These are phyloP conservation scores for Alnus glutinosa DNA, from an alignment of 306 rosid genomes.

Conservation along the genomic window DNA sequence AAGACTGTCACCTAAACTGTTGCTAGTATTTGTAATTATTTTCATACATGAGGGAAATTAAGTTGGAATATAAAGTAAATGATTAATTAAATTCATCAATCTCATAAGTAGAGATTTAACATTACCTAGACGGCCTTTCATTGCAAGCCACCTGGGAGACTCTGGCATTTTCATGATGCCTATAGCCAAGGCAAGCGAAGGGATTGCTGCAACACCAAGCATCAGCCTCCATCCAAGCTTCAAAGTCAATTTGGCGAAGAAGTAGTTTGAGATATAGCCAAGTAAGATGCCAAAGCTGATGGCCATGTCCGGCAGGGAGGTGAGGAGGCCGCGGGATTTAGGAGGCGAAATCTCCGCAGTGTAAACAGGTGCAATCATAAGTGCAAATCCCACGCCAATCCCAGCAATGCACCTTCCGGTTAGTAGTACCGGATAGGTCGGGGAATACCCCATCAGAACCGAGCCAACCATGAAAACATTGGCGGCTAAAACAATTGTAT, in stretches of 20 bases:
- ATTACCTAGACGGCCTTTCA: constrained; percentile 57
- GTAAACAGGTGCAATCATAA: constrained; percentile 82
- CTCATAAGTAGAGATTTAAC: too few relatives aligned
- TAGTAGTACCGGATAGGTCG: constrained; percentile 60
- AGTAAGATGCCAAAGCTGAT: constrained; percentile 71
- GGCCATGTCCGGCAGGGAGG: constrained; percentile 73
- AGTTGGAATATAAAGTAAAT: too few relatives aligned
- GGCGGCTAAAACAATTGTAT: constrained; percentile 60
- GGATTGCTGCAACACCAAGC: constrained; percentile 76
- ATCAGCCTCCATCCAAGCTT: constrained; percentile 81
- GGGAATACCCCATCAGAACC: constrained; percentile 77
- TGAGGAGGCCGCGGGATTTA: constrained; percentile 50
- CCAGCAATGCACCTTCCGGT: constrained; percentile 73
- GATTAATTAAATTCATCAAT: too few relatives aligned
- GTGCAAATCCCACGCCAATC: constrained; percentile 80
- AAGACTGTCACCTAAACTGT: too few relatives aligned
- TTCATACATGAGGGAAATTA: too few relatives aligned
- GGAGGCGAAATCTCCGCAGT: constrained; percentile 86
- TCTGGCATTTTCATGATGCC: constrained; percentile 72
- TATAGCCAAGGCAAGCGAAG: constrained; percentile 52
- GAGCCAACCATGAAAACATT: constrained; percentile 64
- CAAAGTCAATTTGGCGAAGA: constrained; percentile 48
- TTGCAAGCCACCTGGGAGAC: constrained; percentile 85
- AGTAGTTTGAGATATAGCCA: constrained; percentile 69
- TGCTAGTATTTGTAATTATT: too few relatives aligned